A percentile compares a stretch with the other conserved stretches of the same genome.
Evolutionary conservation across 306 rosid genomes (phyloP).

Genomic region (Bauhinia variegata): DNA sequence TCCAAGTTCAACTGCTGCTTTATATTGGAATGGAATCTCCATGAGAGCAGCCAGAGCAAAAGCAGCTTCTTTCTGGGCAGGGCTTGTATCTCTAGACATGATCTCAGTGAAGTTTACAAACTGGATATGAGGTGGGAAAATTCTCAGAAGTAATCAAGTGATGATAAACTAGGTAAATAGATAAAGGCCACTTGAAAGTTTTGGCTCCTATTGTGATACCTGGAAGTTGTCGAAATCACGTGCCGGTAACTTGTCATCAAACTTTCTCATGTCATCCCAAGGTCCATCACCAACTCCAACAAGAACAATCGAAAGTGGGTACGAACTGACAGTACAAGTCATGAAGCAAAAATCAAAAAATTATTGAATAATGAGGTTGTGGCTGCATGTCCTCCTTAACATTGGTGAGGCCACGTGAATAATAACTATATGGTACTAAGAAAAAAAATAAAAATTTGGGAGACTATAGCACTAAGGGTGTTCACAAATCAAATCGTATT

Average conservation of each 20-base stretch:
- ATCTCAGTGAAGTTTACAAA: constrained; percentile 84
- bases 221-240: constrained; percentile 89
- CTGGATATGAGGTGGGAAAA: constrained; percentile 40
- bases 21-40: constrained; percentile 92
- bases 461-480: too few relatives aligned
- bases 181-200: not conserved
- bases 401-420: constrained; percentile 5
- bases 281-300: constrained; percentile 98
- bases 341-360: not conserved
- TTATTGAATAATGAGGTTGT: constrained; percentile 26
- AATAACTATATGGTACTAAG: too few relatives aligned
- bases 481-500: too few relatives aligned
- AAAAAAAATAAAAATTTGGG: too few relatives aligned
- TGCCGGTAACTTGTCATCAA: constrained; percentile 83
- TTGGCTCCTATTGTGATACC: constrained; percentile 41
- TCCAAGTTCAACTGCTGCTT: constrained; percentile 65
- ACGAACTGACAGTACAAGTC: constrained; percentile 51
- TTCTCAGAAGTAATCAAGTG: constrained; percentile 1
- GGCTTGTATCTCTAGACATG: constrained; percentile 45
- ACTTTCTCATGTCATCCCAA: constrained; percentile 93
- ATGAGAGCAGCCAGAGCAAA: constrained; percentile 95
- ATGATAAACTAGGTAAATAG: constrained; percentile 10
- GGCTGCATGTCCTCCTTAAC: constrained; percentile 2
- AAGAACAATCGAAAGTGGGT: constrained; percentile 82
- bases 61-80: constrained; percentile 71